A percentile compares a stretch with the other conserved stretches of the same genome.
Conservation (phyloP, 2,329 filamentous ascomycete genomes). For the Fusarium verrucosum region DNA sequence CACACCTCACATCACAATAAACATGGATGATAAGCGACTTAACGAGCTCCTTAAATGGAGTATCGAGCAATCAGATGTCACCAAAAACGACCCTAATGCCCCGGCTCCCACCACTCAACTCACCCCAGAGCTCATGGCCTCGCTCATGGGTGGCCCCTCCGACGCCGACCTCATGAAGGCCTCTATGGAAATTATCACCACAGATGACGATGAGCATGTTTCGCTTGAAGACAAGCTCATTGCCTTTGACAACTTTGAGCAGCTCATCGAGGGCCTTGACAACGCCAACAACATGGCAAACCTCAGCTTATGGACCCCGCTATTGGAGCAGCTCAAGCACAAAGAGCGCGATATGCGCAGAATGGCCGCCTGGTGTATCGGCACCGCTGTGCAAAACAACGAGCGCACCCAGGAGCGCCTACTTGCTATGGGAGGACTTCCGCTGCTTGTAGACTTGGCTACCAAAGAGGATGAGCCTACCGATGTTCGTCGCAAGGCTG, state of each 20-base stretch:
- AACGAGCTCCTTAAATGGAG: constrained; percentile 85
- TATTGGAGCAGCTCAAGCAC: constrained; percentile 75
- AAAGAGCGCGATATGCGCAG: constrained; percentile 76
- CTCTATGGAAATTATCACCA: constrained; percentile 79
- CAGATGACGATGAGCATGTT: constrained; percentile 64
- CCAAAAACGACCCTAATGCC: constrained; percentile 46
- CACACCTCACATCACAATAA: constrained; percentile 13
- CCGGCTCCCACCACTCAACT: constrained; percentile 56
- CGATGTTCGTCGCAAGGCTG: constrained; percentile 82
- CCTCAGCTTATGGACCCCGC: constrained; percentile 81
- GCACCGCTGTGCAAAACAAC: constrained; percentile 97
- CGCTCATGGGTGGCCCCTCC: constrained; percentile 83
- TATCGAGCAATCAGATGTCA: constrained; percentile 58
- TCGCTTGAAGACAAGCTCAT: constrained; percentile 79
- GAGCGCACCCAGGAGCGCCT: constrained; percentile 80
- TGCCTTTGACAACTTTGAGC: constrained; percentile 95
- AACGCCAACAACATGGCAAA: constrained; percentile 94
- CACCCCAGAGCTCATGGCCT: constrained; percentile 74
- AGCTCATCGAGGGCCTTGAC: constrained; percentile 90
- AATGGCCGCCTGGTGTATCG: constrained; percentile 94
- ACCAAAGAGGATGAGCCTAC: constrained; percentile 67
- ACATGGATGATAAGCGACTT: constrained; percentile 65
- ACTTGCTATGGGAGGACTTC: constrained; percentile 71
- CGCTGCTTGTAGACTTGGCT: constrained; percentile 72
- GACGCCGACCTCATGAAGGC: constrained; percentile 93